Evolutionary conservation across 2,329 filamentous ascomycete species (phyloP).

Genomic region (Arthrobotrys sinensis): DNA sequence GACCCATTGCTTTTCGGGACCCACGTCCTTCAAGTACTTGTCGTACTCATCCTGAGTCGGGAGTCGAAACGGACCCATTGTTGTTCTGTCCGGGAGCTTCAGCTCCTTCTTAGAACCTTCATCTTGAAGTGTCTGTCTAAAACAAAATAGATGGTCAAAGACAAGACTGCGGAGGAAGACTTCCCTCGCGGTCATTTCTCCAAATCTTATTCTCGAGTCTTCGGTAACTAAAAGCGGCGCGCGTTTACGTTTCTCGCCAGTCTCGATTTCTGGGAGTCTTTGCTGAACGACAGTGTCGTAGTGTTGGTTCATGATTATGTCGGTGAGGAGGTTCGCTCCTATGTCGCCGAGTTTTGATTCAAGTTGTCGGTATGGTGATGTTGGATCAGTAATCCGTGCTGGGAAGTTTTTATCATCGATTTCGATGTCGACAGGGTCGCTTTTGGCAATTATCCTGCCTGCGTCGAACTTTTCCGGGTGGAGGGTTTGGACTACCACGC

Average conservation of each 20-base stretch:
- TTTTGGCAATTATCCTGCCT: constrained; percentile 82
- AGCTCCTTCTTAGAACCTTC: not conserved
- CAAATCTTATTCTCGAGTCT: constrained; percentile 52
- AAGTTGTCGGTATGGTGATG: constrained; percentile 71
- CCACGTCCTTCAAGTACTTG: constrained; percentile 25
- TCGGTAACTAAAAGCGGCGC: constrained; percentile 35
- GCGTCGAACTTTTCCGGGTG: constrained; percentile 83
- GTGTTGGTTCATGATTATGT: constrained; percentile 75
- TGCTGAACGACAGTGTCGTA: constrained; percentile 72
- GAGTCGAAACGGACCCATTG: constrained; percentile 61
- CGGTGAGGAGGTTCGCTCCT: constrained; percentile 80
- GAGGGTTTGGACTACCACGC: constrained; percentile 89
- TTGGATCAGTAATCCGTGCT: constrained; percentile 72
- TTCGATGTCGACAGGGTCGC: constrained; percentile 16
- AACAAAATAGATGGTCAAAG: constrained; percentile 31
- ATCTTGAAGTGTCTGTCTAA: not conserved
- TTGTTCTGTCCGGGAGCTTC: constrained; percentile 32
- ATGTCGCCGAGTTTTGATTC: constrained; percentile 73
- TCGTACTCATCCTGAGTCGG: constrained; percentile 49
- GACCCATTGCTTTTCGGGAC: constrained; percentile 51
- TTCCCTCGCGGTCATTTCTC: constrained; percentile 24
- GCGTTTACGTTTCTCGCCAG: constrained; percentile 71
- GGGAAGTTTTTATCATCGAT: constrained; percentile 66
- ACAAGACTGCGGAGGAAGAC: constrained; percentile 37
- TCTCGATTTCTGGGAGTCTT: constrained; percentile 70